Conservation (phyloP, 129 eudicot genomes). For the Artemisia annua region DNA sequence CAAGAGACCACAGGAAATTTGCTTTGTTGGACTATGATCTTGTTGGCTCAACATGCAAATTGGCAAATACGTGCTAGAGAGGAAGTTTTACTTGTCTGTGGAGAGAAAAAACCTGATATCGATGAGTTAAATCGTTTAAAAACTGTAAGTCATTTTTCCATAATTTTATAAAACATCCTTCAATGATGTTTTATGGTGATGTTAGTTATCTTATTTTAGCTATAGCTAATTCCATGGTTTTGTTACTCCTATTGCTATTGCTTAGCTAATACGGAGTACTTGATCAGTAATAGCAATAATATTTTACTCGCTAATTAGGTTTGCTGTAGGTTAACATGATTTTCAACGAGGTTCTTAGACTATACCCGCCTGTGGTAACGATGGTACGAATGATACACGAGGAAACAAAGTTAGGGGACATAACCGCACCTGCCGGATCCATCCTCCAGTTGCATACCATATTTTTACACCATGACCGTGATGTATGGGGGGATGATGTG, state of each 20-base stretch:
- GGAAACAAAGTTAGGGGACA: constrained; percentile 23
- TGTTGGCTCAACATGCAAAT: not conserved
- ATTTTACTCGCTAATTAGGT: not conserved
- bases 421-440: constrained; percentile 19
- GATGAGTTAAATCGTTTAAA: not conserved
- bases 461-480: constrained; percentile 17
- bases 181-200: too few species aligned
- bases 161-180: too few species aligned
- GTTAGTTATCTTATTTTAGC: too few species aligned
- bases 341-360: constrained; percentile 26
- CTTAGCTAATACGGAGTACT: too few species aligned
- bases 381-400: constrained; percentile 13
- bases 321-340: constrained; percentile 21
- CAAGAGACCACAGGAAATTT: not conserved
- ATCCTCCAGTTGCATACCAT: constrained; percentile 8
- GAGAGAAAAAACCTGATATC: not conserved
- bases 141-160: not conserved
- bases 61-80: not conserved
- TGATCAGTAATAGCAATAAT: too few species aligned
- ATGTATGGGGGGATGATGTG: constrained; percentile 34
- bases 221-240: too few species aligned
- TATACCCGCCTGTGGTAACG: constrained; percentile 19
- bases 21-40: not conserved
- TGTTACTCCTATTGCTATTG: too few species aligned
- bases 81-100: not conserved